Conservation (phyloP, 345 rosid genomes). For the Ceriops zippeliana region DNA sequence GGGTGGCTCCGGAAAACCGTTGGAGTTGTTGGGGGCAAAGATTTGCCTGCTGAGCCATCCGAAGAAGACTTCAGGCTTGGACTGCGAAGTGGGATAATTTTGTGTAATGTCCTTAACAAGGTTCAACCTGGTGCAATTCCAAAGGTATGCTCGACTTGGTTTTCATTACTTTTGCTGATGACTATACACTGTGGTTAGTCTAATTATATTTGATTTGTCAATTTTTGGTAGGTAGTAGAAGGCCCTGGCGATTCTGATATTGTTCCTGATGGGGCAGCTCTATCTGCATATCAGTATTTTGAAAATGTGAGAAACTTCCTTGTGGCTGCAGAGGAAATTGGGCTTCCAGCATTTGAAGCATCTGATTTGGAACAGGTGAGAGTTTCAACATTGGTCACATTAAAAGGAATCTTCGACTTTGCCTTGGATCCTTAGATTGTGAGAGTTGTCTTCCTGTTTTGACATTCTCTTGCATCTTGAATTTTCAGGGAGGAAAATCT, state of each 20-base stretch:
- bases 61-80: conserved; percentile 33
- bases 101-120: conserved; percentile 32
- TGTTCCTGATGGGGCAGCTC: conserved; percentile 31
- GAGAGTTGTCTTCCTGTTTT: background rate
- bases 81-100: conserved; percentile 31
- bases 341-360: conserved; percentile 31
- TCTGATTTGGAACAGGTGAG: conserved; percentile 28
- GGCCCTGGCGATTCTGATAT: conserved; percentile 26
- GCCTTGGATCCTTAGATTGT: background rate
- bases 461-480: background rate
- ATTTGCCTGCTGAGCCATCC: conserved; percentile 33
- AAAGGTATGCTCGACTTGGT: conserved; percentile 20
- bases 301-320: conserved; percentile 34
- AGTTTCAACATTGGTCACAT: background rate
- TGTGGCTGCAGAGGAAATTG: conserved; percentile 28
- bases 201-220: background rate
- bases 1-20: conserved; percentile 26
- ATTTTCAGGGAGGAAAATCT: conserved; percentile 32
- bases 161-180: background rate
- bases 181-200: background rate
- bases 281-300: conserved; percentile 35
- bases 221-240: conserved; percentile 25
- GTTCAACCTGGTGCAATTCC: conserved; percentile 33
- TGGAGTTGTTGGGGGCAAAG: conserved; percentile 28
- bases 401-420: too few species aligned